Evolutionary conservation across 148 eudicot species (phyloP).

Genomic region (Dianthus caryophyllus): DNA sequence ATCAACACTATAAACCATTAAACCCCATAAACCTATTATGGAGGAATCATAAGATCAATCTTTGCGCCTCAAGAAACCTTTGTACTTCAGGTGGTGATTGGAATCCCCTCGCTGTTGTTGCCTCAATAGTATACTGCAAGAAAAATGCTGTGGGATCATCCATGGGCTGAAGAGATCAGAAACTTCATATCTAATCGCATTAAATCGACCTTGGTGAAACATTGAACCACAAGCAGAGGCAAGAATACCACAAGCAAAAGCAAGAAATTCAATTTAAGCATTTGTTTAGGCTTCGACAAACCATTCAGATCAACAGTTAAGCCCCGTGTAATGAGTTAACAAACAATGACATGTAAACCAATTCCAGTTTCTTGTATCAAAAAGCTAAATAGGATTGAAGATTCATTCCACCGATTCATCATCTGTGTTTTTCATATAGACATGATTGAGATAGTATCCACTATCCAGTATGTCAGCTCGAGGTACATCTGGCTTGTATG

Average conservation of each 20-base stretch:
- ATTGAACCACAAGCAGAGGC: too few species aligned
- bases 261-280: not conserved
- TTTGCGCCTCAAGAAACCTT: slow-evolving; percentile 46
- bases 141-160: not conserved
- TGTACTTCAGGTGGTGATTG: slow-evolving; percentile 60
- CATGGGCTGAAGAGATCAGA: not conserved
- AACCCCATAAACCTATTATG: slow-evolving; percentile 29
- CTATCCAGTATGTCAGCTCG: not conserved
- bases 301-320: too few species aligned
- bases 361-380: not conserved
- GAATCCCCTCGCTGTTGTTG: slow-evolving; percentile 49
- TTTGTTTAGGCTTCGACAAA: too few species aligned
- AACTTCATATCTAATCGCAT: not conserved
- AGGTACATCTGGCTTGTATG: not conserved
- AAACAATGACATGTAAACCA: too few species aligned
- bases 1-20: slow-evolving; percentile 28
- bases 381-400: not conserved
- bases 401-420: not conserved
- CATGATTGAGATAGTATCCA: too few species aligned
- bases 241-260: too few species aligned
- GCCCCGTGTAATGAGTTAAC: too few species aligned
- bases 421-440: not conserved
- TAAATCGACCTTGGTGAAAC: not conserved
- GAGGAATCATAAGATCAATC: slow-evolving; percentile 26
- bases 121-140: slow-evolving; percentile 70